Conservation (phyloP, 2,329 filamentous ascomycete genomes). For the Ophiostoma novo-ulmi region DNA sequence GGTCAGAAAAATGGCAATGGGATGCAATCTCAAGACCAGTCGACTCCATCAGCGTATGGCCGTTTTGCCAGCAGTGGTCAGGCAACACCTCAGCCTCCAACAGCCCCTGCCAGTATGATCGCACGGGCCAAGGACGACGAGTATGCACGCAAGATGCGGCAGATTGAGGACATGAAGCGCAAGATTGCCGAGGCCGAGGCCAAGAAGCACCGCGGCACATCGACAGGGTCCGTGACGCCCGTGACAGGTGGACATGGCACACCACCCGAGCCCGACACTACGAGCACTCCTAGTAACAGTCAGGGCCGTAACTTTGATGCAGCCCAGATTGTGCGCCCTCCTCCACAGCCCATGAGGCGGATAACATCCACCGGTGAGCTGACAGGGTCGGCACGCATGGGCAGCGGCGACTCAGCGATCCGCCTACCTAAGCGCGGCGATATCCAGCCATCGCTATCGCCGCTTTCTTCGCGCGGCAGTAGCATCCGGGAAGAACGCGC, state of each 20-base stretch:
- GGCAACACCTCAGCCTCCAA: conserved; percentile 35
- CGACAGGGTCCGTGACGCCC: conserved; percentile 33
- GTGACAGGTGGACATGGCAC: conserved; percentile 24
- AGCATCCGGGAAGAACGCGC: conserved; percentile 30
- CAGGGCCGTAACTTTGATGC: not conserved
- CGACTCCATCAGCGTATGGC: not conserved
- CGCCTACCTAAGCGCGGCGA: conserved; percentile 31
- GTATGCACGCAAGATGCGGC: conserved; percentile 49
- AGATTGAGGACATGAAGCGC: conserved; percentile 57
- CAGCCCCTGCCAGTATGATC: conserved; percentile 34
- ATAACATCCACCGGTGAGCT: conserved; percentile 19
- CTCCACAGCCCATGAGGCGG: conserved; percentile 16
- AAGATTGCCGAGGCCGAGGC: conserved; percentile 56
- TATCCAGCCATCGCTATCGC: not conserved
- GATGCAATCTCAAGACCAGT: not conserved
- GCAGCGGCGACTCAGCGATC: conserved; percentile 5
- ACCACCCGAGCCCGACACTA: conserved; percentile 31
- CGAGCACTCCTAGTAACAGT: conserved; percentile 9
- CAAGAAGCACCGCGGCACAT: conserved; percentile 38
- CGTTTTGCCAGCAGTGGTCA: conserved; percentile 26
- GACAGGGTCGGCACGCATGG: not conserved
- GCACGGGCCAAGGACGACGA: conserved; percentile 37
- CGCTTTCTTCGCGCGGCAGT: conserved; percentile 14
- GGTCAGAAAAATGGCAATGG: not conserved
- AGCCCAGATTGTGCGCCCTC: not conserved